phyloP scores from a whole-genome alignment of 768 basidiomycete genomes.

The Flagelloscypha sp. region DNA sequence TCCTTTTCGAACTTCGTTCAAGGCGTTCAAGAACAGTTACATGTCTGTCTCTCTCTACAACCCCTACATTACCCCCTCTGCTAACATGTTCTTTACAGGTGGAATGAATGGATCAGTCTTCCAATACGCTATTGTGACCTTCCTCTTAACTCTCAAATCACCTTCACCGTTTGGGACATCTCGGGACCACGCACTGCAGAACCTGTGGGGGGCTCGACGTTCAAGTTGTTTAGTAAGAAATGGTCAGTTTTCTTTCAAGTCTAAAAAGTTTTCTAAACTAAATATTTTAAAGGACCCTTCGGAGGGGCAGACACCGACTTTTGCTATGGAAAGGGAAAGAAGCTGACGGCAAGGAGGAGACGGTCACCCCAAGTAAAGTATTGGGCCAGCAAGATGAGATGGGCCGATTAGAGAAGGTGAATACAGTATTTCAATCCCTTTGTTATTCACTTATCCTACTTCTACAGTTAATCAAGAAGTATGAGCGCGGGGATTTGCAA shows the following conservation, averaged over 20 bases:
- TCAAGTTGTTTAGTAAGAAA: constrained; percentile 89
- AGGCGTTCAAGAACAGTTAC: constrained; percentile 79
- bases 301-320: constrained; percentile 86
- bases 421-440: constrained; percentile 7
- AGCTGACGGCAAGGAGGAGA: constrained; percentile 79
- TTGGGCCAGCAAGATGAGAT: constrained; percentile 78
- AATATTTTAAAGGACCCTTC: constrained; percentile 56
- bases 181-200: constrained; percentile 70
- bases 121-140: constrained; percentile 92
- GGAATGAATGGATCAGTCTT: constrained; percentile 93
- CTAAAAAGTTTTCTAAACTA: too few relatives aligned
- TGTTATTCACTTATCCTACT: constrained; percentile 19
- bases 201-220: constrained; percentile 87
- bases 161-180: constrained; percentile 95
- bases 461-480: constrained; percentile 81
- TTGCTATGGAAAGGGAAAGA: constrained; percentile 75
- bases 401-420: constrained; percentile 88
- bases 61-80: not conserved
- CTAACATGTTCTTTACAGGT: constrained; percentile 34
- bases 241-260: constrained; percentile 56
- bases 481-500: constrained; percentile 86
- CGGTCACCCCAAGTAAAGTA: constrained; percentile 87
- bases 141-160: constrained; percentile 81
- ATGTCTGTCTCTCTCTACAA: constrained; percentile 37
- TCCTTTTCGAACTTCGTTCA: constrained; percentile 86